Evolutionary conservation across 768 basidiomycete genomes (phyloP).

Genomic region (Lanmaoa rubissima): DNA sequence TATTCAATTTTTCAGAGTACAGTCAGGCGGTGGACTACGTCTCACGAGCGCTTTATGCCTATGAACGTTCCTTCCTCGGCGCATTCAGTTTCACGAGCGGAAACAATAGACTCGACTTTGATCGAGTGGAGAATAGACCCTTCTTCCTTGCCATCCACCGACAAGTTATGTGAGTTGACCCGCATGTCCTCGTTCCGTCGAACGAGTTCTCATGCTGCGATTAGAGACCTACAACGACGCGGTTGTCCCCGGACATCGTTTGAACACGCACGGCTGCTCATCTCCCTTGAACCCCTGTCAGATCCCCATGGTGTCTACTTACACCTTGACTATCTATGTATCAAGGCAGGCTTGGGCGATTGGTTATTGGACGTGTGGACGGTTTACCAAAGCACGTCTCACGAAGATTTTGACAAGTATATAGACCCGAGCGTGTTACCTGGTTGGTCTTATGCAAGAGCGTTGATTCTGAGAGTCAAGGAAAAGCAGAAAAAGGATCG

Average conservation of each 20-base stretch:
- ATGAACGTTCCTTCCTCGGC: conserved; percentile 86
- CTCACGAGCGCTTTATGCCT: conserved; percentile 92
- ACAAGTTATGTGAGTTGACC: conserved; percentile 64
- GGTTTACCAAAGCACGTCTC: conserved; percentile 13
- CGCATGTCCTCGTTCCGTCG: not conserved
- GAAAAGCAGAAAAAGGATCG: conserved; percentile 47
- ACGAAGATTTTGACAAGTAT: conserved; percentile 20
- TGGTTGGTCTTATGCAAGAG: conserved; percentile 73
- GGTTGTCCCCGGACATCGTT: conserved; percentile 90
- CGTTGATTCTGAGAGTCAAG: conserved; percentile 58
- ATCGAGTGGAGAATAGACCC: conserved; percentile 86
- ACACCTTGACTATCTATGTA: conserved; percentile 81
- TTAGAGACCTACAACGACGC: conserved; percentile 80
- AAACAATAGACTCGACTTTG: conserved; percentile 82
- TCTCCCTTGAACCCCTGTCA: conserved; percentile 79
- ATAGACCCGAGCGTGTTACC: conserved; percentile 65
- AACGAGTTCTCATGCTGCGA: not conserved
- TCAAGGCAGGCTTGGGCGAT: conserved; percentile 74
- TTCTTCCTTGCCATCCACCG: conserved; percentile 89
- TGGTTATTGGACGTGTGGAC: conserved; percentile 75
- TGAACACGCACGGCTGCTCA: conserved; percentile 85
- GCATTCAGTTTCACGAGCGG: conserved; percentile 84
- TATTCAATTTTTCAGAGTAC: conserved; percentile 53
- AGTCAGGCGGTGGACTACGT: conserved; percentile 82
- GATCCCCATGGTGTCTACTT: conserved; percentile 87